Conservation (phyloP, 2,329 filamentous ascomycete species). For the Tolypocladium sp. region DNA sequence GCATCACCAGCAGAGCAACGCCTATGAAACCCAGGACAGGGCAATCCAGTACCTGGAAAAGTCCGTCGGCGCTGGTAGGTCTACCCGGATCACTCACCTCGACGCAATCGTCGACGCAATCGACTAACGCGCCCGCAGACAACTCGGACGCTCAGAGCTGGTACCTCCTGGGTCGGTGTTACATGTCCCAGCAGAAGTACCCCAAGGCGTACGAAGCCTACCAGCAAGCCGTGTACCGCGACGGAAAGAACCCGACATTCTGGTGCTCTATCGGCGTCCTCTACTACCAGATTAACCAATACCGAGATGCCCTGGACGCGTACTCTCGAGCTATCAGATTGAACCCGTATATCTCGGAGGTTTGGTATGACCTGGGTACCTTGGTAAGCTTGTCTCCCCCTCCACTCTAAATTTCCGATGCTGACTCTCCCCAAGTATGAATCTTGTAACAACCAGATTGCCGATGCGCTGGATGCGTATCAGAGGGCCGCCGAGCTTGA, state of each 20-base stretch:
- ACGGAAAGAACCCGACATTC: conserved; percentile 95
- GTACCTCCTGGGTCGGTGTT: conserved; percentile 95
- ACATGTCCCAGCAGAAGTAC: conserved; percentile 99
- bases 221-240: conserved; percentile 95
- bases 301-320: conserved; percentile 92
- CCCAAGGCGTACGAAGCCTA: conserved; percentile 98
- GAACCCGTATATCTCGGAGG: conserved; percentile 97
- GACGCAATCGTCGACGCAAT: no score
- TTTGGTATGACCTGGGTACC: conserved; percentile 97
- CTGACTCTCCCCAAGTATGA: conserved; percentile 61
- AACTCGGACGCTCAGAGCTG: conserved; percentile 95
- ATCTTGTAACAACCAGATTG: conserved; percentile 97
- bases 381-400: conserved; percentile 53
- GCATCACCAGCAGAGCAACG: conserved; percentile 90
- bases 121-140: conserved; percentile 44
- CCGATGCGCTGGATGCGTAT: conserved; percentile 91
- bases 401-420: neutral
- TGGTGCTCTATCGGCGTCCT: conserved; percentile 99
- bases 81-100: no score
- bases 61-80: conserved; percentile 80
- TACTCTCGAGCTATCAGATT: conserved; percentile 94
- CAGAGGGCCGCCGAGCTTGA: conserved; percentile 91
- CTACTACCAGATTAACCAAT: conserved; percentile 99
- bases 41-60: conserved; percentile 97
- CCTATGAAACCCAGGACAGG: conserved; percentile 85